Base-by-base conservation (phyloP, 1,139 yeast genomes). In the Citeromyces hawaiiensis region DNA sequence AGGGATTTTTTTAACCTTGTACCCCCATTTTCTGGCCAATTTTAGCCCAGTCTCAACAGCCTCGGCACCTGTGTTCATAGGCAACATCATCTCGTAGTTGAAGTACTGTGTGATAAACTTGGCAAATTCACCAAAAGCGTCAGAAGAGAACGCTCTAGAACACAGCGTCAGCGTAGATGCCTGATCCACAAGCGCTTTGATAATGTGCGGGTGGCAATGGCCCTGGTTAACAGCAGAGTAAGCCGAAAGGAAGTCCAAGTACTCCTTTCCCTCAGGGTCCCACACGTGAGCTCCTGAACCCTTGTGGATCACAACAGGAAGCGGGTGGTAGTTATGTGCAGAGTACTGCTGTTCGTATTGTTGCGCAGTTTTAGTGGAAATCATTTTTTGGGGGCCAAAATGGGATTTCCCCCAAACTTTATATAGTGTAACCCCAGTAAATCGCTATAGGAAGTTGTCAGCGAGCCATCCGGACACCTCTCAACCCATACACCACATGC, bases 11-110 rank as follows among this genome's bases (percentile, higher is more conserved):
- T 88, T 88, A 60, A 78, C 79, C 54, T 71, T 72, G 66, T 88
- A 88, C 42, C 97, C 97, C 97, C 97, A 88, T 66, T 91, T 78
- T 71, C 98, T 78, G 40, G 97, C 97, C 49, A 88, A 68, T 63
- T 88, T 88, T 59, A 91, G 69, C 32, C 83, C 96, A 36, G 96
- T 86, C 64, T 88, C 98, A 38, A 88, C 98, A 10, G 98, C 98
- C 63, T 88, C 97, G 23, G 96, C 96, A 56, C 98, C 98, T 8
- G 97, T 88, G 67, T 88, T 88, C 96, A 88, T 88, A 49, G 98
- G 98, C 59, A 88, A 68, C 7, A 88, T 91, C 83, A 78, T 80
- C 54, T 88, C 98, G 61, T 85, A 88, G 56, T 79, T 73, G 65
- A 91, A 88, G 58, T 66, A 88, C 58, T 87, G 94, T 42, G 96